Base-by-base conservation (phyloP, 768 basidiomycete genomes). In the Hirschioporus abietinus region DNA sequence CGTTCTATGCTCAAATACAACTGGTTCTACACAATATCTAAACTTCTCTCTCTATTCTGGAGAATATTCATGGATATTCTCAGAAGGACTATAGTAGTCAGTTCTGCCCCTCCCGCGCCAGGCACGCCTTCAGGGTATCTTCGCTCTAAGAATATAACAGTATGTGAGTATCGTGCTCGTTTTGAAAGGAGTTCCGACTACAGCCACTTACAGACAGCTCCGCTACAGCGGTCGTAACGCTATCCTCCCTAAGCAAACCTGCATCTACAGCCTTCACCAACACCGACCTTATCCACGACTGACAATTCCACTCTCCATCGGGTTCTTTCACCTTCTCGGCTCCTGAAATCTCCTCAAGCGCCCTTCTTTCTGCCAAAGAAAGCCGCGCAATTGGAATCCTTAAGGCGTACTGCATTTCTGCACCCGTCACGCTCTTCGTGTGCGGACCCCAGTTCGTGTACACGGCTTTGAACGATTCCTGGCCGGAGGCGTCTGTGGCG, bases 241-340 rank as follows among this genome's bases (percentile, higher is more conserved):
- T 20, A 15, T 20, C 12, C 15, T 20, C 42, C 12, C 20, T 20
- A 20, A 52, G 20, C 42, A 61, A 63, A 18, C 69, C 74, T 26
- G 64, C 42, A 26, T 61, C 64, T 27, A 72, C 70, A 3, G 71
- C 68, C 1, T 58, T 24, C 36, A 65, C 59, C 18, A 74, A 64
- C n/a, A 76, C 71, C 10, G 68, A 64, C n/a, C 68, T 64, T 25
- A 75, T 61, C 76, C 75, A 76, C 62, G 76, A 70, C 67, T 77
- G 74, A 63, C 72, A 74, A 66, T 77, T 77, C 75, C 72, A 77
- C 60, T 69, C 63, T 8, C 75, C 75, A 67, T 74, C 71, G 18
- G 73, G 72, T 60, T 69, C 71, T 17, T 66, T 58, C 26, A 74
- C 73, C 0, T 67, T 67, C 23, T 70, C 72, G 6, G 27, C 64